A percentile compares a stretch with the other conserved stretches of the same genome.
These are phyloP conservation scores for Whalleya microplaca DNA, from an alignment of 2,329 filamentous ascomycete species.

Conservation along the genomic window DNA sequence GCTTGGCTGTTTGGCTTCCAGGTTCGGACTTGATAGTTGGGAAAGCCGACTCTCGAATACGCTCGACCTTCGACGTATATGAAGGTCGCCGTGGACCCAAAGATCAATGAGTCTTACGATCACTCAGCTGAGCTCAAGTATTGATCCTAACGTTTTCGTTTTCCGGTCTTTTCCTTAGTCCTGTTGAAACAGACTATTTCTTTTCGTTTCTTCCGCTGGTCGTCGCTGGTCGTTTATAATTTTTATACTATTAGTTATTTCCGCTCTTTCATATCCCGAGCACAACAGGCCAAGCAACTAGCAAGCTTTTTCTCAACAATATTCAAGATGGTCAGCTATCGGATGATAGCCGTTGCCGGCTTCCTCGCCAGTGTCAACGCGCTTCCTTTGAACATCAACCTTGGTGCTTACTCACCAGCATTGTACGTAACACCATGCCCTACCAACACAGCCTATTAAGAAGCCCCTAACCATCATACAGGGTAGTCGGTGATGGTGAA, in stretches of 20 bases:
- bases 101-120: slow-evolving; percentile 14
- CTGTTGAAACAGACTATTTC: slow-evolving; percentile 28
- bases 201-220: slow-evolving; percentile 39
- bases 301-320: slow-evolving; percentile 4
- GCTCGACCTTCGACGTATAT: slow-evolving; percentile 36
- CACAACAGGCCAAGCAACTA: slow-evolving; percentile 11
- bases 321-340: slow-evolving; percentile 43
- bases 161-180: slow-evolving; percentile 31
- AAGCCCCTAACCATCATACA: slow-evolving; percentile 30
- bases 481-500: slow-evolving; percentile 42
- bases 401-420: slow-evolving; percentile 49
- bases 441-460: not conserved
- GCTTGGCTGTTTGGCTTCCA: slow-evolving; percentile 23
- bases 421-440: slow-evolving; percentile 38
- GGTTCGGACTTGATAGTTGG: slow-evolving; percentile 27
- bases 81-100: slow-evolving; percentile 29
- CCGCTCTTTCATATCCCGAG: slow-evolving; percentile 6
- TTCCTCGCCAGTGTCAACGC: slow-evolving; percentile 40
- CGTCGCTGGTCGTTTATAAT: slow-evolving; percentile 42
- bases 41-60: slow-evolving; percentile 8
- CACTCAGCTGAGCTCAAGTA: slow-evolving; percentile 42
- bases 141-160: slow-evolving; percentile 28
- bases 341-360: slow-evolving; percentile 41
- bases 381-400: slow-evolving; percentile 48
- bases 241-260: slow-evolving; percentile 29